These are phyloP conservation scores for Aspergillus fischeri DNA, from an alignment of 2,329 filamentous ascomycete genomes.

Conservation along the genomic window DNA sequence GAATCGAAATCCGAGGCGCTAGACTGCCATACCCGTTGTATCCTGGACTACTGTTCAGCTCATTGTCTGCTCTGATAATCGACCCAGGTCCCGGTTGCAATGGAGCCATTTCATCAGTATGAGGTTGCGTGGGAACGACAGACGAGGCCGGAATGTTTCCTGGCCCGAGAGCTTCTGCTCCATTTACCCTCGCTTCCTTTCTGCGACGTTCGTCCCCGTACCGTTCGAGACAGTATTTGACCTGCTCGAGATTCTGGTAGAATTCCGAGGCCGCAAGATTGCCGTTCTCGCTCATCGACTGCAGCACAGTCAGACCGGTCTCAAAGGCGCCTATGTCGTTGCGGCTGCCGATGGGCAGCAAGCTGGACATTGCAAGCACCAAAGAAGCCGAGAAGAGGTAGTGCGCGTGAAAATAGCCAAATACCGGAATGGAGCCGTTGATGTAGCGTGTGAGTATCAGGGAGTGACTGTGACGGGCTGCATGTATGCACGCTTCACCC, in stretches of 20 bases:
- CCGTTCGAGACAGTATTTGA: conserved; percentile 26
- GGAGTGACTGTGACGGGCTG: conserved; percentile 34
- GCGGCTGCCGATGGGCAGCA: conserved; percentile 30
- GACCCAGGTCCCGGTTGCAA: background rate
- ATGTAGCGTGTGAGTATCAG: conserved; percentile 38
- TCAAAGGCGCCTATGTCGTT: conserved; percentile 30
- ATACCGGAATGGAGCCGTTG: conserved; percentile 35
- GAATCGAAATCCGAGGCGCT: background rate
- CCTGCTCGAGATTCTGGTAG: conserved; percentile 30
- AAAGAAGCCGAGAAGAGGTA: conserved; percentile 38
- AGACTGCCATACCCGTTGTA: background rate
- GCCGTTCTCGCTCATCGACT: conserved; percentile 33
- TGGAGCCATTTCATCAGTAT: background rate
- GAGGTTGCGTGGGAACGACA: background rate
- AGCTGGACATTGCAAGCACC: conserved; percentile 36
- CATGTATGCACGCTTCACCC: conserved; percentile 37
- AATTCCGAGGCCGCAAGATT: conserved; percentile 35
- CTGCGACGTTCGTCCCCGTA: conserved; percentile 14
- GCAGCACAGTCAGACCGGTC: conserved; percentile 28
- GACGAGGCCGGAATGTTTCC: background rate
- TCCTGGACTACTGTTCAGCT: background rate
- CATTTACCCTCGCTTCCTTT: background rate
- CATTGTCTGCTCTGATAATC: background rate
- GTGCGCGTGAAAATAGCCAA: conserved; percentile 39
- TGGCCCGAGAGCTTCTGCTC: conserved; percentile 1